Conservation (phyloP, 768 basidiomycete genomes). For the Gymnopilus dilepis region DNA sequence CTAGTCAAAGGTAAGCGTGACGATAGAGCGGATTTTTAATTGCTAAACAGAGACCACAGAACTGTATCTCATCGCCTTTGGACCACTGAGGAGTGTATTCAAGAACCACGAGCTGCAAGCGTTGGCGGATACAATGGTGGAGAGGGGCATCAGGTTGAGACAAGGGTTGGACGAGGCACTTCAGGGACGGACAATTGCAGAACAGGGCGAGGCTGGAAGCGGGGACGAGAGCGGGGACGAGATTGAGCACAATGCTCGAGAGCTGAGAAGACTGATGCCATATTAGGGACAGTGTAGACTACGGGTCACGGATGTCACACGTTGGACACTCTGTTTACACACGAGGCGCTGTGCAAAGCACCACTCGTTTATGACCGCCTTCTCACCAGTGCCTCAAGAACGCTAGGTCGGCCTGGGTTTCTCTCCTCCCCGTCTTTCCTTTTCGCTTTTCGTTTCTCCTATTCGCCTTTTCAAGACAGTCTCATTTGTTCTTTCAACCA, state of each 20-base stretch:
- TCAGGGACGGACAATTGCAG: conserved; percentile 37
- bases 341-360: conserved; percentile 20
- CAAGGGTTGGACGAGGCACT: conserved; percentile 63
- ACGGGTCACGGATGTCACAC: conserved; percentile 26
- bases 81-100: conserved; percentile 69
- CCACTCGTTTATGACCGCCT: conserved; percentile 17
- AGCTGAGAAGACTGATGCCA: conserved; percentile 66
- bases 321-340: conserved; percentile 38
- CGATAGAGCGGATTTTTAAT: not conserved
- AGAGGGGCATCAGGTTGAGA: conserved; percentile 70
- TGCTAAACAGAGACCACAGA: conserved; percentile 44
- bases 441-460: conserved; percentile 18
- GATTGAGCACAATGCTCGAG: conserved; percentile 63
- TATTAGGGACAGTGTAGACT: conserved; percentile 45
- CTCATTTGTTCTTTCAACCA: not conserved
- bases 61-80: conserved; percentile 80
- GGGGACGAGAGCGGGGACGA: conserved; percentile 54
- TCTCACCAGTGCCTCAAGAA: conserved; percentile 20
- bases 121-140: conserved; percentile 77
- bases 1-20: conserved; percentile 64
- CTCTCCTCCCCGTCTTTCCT: conserved; percentile 7
- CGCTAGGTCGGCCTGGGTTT: conserved; percentile 14
- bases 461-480: no score
- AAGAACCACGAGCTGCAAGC: conserved; percentile 59
- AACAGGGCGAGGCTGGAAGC: conserved; percentile 32